These are phyloP conservation scores for Cladobotryum mycophilum DNA, from an alignment of 2,329 filamentous ascomycete species.

Conservation along the genomic window DNA sequence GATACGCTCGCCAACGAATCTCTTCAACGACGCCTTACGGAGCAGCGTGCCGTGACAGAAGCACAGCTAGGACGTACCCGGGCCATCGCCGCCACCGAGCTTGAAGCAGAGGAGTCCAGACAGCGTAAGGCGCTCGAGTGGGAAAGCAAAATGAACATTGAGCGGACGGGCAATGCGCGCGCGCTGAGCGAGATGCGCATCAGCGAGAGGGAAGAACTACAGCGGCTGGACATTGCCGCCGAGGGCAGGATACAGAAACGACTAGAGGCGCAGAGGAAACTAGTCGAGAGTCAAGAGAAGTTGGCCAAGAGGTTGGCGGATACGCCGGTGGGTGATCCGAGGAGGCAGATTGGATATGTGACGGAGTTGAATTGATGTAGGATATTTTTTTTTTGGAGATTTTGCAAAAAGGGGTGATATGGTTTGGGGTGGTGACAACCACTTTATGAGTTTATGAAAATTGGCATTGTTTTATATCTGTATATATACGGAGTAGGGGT, in stretches of 20 bases:
- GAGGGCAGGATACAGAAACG: slow-evolving; percentile 40
- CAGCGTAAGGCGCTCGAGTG: slow-evolving; percentile 42
- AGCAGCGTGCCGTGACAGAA: slow-evolving; percentile 43
- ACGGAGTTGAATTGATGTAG: slow-evolving; percentile 40
- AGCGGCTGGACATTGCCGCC: slow-evolving; percentile 40
- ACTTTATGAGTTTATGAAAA: no score
- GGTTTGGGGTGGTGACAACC: no score
- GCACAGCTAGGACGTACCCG: slow-evolving; percentile 38
- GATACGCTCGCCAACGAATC: slow-evolving; percentile 32
- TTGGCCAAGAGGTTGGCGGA: slow-evolving; percentile 40
- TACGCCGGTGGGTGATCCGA: slow-evolving; percentile 21
- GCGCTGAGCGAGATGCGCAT: slow-evolving; percentile 44
- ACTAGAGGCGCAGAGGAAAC: slow-evolving; percentile 45
- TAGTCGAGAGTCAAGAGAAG: slow-evolving; percentile 43
- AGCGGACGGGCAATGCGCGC: slow-evolving; percentile 42
- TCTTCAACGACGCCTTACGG: slow-evolving; percentile 32
- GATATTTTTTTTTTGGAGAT: not conserved
- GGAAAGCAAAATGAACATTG: slow-evolving; percentile 40
- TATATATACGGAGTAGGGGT: no score
- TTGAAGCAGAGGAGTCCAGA: slow-evolving; percentile 37
- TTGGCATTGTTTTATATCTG: no score
- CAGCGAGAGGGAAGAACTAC: slow-evolving; percentile 45
- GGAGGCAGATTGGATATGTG: slow-evolving; percentile 51
- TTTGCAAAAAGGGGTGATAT: no score
- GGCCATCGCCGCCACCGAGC: slow-evolving; percentile 40